phyloP scores from a whole-genome alignment of 768 basidiomycete genomes.

The Boletellus ananas region DNA sequence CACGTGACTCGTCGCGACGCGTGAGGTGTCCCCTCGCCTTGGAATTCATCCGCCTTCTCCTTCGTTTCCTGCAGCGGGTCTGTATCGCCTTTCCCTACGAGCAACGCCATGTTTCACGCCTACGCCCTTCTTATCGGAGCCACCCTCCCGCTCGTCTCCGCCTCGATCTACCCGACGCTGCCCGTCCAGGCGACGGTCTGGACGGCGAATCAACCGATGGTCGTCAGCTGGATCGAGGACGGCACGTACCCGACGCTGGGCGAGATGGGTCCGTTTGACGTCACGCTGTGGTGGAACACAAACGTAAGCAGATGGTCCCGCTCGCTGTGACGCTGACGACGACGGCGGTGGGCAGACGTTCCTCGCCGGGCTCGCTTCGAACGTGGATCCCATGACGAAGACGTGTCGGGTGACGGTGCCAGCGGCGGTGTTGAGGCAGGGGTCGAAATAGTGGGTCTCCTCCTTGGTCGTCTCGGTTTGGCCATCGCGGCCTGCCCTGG shows the following conservation, averaged over 20 bases:
- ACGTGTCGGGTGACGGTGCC: slow-evolving; percentile 29
- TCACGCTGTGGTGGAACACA: slow-evolving; percentile 45
- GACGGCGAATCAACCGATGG: slow-evolving; percentile 39
- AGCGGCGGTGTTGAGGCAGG: slow-evolving; percentile 18
- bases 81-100: slow-evolving; percentile 11
- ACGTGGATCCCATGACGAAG: slow-evolving; percentile 36
- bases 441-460: slow-evolving; percentile 32
- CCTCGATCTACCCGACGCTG: slow-evolving; percentile 48
- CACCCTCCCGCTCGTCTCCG: slow-evolving; percentile 18
- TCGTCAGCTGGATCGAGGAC: slow-evolving; percentile 52
- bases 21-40: not conserved
- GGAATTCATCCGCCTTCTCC: not conserved
- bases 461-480: no score
- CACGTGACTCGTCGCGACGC: slow-evolving; percentile 26
- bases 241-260: slow-evolving; percentile 36
- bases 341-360: slow-evolving; percentile 31
- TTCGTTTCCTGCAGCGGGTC: slow-evolving; percentile 25
- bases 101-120: slow-evolving; percentile 6
- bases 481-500: no score
- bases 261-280: slow-evolving; percentile 40
- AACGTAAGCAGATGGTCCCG: slow-evolving; percentile 30
- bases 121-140: not conserved
- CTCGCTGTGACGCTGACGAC: no score
- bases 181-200: slow-evolving; percentile 46
- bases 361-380: slow-evolving; percentile 41